These are phyloP conservation scores for Yamadazyma triangularis DNA, from an alignment of 1,139 yeast genomes.

Conservation along the genomic window DNA sequence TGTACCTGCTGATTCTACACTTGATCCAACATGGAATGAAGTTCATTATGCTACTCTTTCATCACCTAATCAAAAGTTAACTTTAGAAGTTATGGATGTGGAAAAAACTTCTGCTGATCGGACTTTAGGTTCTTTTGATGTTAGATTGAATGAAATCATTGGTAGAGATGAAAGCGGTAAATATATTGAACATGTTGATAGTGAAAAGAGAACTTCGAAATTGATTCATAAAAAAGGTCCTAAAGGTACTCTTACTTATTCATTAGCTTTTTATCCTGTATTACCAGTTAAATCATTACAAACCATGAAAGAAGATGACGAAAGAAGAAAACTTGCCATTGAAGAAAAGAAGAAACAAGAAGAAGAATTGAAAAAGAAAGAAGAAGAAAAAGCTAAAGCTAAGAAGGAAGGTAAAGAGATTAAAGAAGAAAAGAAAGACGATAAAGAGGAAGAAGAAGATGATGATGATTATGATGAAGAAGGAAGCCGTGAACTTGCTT, in stretches of 20 bases:
- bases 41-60: slow-evolving; percentile 76
- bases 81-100: slow-evolving; percentile 89
- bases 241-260: slow-evolving; percentile 73
- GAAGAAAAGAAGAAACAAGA: slow-evolving; percentile 29
- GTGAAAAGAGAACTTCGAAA: slow-evolving; percentile 53
- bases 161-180: slow-evolving; percentile 63
- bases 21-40: slow-evolving; percentile 85
- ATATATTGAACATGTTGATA: slow-evolving; percentile 57
- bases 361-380: slow-evolving; percentile 9
- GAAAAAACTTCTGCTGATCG: slow-evolving; percentile 76
- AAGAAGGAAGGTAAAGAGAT: slow-evolving; percentile 10
- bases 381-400: slow-evolving; percentile 15
- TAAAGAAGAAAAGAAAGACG: too few relatives aligned
- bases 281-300: slow-evolving; percentile 72
- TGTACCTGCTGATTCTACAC: slow-evolving; percentile 57
- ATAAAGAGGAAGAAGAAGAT: slow-evolving; percentile 26
- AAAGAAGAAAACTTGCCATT: slow-evolving; percentile 22
- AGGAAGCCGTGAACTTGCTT: slow-evolving; percentile 44
- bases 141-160: slow-evolving; percentile 64
- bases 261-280: slow-evolving; percentile 77
- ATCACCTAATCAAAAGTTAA: slow-evolving; percentile 73
- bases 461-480: slow-evolving; percentile 34
- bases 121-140: slow-evolving; percentile 76
- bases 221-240: slow-evolving; percentile 72
- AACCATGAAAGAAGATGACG: slow-evolving; percentile 57